Percentiles rank a stretch among this genome's conserved stretches.
These are phyloP conservation scores for Balamuthia mandrillaris DNA, from an alignment of 208 protist species.

Conservation along the genomic window DNA sequence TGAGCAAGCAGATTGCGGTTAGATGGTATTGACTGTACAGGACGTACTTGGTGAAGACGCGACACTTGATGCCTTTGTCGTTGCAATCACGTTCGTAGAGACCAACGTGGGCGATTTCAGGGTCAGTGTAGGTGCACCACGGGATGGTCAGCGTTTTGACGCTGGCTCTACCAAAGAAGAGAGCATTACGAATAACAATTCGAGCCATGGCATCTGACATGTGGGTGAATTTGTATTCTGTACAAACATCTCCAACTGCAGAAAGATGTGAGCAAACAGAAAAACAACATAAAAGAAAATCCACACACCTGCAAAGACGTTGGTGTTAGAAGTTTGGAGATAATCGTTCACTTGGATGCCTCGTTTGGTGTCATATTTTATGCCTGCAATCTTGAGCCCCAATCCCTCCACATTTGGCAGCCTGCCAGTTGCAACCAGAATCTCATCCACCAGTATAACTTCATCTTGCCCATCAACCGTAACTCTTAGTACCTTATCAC, in stretches of 20 bases:
- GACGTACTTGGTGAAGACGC: slow-evolving; percentile 6
- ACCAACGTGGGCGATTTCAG: slow-evolving; percentile 61
- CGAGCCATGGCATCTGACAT: slow-evolving; percentile 47
- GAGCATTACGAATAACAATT: slow-evolving; percentile 54
- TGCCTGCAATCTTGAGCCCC: slow-evolving; percentile 47
- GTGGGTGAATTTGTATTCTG: slow-evolving; percentile 56
- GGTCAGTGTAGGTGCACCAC: slow-evolving; percentile 57
- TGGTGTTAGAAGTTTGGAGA: slow-evolving; percentile 38
- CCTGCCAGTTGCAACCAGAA: slow-evolving; percentile 46
- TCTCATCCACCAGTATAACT: not conserved
- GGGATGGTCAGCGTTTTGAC: slow-evolving; percentile 35
- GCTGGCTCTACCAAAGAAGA: slow-evolving; percentile 54
- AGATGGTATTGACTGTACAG: too few species aligned
- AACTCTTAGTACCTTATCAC: too few species aligned
- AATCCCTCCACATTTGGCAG: slow-evolving; percentile 34
- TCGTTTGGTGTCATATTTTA: not conserved
- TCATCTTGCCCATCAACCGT: not conserved
- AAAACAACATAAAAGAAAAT: too few species aligned
- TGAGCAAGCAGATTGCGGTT: too few species aligned
- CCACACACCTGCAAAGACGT: too few species aligned
- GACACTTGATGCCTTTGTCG: not conserved
- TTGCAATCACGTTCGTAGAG: slow-evolving; percentile 39
- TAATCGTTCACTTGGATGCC: slow-evolving; percentile 46
- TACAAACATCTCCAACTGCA: slow-evolving; percentile 50
- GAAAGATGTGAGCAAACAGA: too few species aligned